Conservation (phyloP, 148 eudicot species). For the Diospyros lotus region DNA sequence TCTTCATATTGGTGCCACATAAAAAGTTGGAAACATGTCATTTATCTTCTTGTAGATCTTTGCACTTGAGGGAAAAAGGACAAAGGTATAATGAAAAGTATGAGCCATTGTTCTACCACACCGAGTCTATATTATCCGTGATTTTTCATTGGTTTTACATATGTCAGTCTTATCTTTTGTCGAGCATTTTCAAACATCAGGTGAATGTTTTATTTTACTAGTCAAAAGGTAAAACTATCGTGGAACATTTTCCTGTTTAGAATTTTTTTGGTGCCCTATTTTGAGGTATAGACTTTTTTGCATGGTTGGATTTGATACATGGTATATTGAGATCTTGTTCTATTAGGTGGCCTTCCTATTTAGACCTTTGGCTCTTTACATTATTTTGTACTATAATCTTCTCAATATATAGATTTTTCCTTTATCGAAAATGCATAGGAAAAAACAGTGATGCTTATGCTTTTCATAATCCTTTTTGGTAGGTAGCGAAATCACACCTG, state of each 20-base stretch:
- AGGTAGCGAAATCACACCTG: conserved; percentile 25
- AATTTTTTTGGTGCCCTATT: not conserved
- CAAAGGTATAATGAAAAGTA: no score
- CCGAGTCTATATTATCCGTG: not conserved
- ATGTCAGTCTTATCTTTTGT: not conserved
- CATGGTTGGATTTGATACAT: not conserved
- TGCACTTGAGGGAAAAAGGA: no score
- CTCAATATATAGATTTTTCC: no score
- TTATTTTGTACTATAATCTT: no score
- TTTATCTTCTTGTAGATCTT: no score
- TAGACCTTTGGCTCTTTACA: not conserved
- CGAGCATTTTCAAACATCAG: no score
- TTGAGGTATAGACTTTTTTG: no score
- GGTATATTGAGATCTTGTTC: not conserved
- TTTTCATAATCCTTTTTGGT: not conserved
- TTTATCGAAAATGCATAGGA: no score
- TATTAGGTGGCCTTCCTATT: not conserved
- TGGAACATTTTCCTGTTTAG: not conserved
- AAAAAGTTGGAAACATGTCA: no score
- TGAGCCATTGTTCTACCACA: not conserved
- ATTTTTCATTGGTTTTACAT: not conserved
- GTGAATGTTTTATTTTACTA: no score
- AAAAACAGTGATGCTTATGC: not conserved
- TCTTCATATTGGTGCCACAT: no score
- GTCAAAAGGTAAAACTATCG: not conserved